Percentiles rank a stretch among this genome's conserved stretches.
Evolutionary conservation across 352 stramenopile species (phyloP).

Genomic region (Phytophthora sansomeana): DNA sequence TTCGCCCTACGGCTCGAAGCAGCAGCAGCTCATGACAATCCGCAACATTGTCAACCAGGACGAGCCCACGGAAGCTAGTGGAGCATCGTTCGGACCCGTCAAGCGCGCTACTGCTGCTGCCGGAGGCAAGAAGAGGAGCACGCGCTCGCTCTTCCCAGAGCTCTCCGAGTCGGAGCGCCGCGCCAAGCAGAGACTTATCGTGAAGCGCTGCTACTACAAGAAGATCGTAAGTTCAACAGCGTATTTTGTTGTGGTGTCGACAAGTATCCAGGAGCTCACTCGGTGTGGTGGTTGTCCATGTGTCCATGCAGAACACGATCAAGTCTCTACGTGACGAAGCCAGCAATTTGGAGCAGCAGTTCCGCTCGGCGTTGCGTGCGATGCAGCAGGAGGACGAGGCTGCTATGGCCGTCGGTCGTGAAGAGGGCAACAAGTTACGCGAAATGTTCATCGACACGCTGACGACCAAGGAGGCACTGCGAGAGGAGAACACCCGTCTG

Average conservation of each 20-base stretch:
- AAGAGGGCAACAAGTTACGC: slow-evolving; percentile 35
- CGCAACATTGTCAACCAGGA: slow-evolving; percentile 29
- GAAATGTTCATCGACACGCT: slow-evolving; percentile 55
- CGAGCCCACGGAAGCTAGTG: slow-evolving; percentile 34
- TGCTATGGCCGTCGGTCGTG: slow-evolving; percentile 17
- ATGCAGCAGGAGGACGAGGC: slow-evolving; percentile 43
- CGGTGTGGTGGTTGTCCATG: slow-evolving; percentile 18
- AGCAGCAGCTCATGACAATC: slow-evolving; percentile 38
- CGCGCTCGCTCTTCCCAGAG: slow-evolving; percentile 49
- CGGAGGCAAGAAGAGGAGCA: slow-evolving; percentile 58
- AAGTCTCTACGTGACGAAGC: slow-evolving; percentile 68
- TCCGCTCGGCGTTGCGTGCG: slow-evolving; percentile 41
- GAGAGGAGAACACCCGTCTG: slow-evolving; percentile 72
- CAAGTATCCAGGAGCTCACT: slow-evolving; percentile 33
- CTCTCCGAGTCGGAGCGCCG: slow-evolving; percentile 62
- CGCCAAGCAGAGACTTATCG: slow-evolving; percentile 74
- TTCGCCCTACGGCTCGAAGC: slow-evolving; percentile 23
- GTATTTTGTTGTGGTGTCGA: slow-evolving; percentile 21
- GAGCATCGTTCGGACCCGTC: slow-evolving; percentile 7
- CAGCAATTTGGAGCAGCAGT: slow-evolving; percentile 45
- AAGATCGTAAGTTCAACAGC: slow-evolving; percentile 73
- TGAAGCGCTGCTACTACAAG: slow-evolving; percentile 83
- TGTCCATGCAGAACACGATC: slow-evolving; percentile 64
- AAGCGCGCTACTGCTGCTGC: slow-evolving; percentile 5
- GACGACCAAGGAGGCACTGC: slow-evolving; percentile 61